Evolutionary conservation across 768 basidiomycete species (phyloP).

Genomic region (Rhodotorula babjevae): DNA sequence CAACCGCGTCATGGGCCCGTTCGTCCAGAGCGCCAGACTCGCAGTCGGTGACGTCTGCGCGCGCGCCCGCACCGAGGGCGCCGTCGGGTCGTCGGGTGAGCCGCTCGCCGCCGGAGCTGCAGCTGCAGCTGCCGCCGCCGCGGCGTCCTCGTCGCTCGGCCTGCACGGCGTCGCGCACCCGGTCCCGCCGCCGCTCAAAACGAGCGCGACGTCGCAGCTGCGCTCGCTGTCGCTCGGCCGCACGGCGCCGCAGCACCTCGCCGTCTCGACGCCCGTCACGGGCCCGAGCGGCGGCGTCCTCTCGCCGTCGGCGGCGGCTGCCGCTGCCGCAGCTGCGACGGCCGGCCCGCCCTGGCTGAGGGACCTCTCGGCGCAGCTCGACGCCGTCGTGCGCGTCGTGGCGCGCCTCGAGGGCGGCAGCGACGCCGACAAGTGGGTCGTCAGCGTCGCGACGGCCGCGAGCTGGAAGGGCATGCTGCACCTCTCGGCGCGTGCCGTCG

Average conservation of each 20-base stretch:
- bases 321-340: not conserved
- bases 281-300: too few relatives aligned
- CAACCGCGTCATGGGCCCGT: conserved; percentile 38
- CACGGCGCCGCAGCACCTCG: not conserved
- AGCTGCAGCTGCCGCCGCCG: not conserved
- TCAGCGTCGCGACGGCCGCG: conserved; percentile 34
- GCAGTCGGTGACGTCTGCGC: conserved; percentile 18
- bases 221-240: conserved; percentile 32
- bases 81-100: not conserved
- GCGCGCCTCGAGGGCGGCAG: conserved; percentile 28
- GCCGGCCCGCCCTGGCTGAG: conserved; percentile 36
- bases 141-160: conserved; percentile 10
- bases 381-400: conserved; percentile 32
- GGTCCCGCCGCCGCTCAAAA: not conserved
- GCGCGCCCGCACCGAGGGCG: not conserved
- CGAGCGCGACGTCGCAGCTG: conserved; percentile 15
- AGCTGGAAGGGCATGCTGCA: conserved; percentile 43
- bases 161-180: not conserved
- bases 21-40: conserved; percentile 32
- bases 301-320: not conserved
- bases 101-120: not conserved
- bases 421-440: conserved; percentile 42
- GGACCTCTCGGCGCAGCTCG: conserved; percentile 34
- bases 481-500: conserved; percentile 23
- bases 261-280: not conserved